Percentiles rank a stretch among this genome's conserved stretches.
Conservation (phyloP, 2,329 filamentous ascomycete genomes). For the Aspergillus versicolor region DNA sequence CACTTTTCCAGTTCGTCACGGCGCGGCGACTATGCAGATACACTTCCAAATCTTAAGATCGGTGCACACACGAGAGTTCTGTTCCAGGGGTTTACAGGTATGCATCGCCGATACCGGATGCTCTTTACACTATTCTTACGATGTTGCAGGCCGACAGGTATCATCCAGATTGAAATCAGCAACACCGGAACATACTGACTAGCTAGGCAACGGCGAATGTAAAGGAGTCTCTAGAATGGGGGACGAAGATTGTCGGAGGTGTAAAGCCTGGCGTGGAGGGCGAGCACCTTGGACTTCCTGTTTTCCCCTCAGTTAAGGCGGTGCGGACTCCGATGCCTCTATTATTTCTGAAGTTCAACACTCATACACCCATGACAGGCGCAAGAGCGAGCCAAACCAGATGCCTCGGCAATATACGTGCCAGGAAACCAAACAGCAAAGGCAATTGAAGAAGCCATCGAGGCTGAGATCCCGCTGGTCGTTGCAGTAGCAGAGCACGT, state of each 20-base stretch:
- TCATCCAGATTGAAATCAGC: not conserved
- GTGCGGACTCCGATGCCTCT: constrained; percentile 28
- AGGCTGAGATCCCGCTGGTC: constrained; percentile 73
- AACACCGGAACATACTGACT: constrained; percentile 10
- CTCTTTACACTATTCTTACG: constrained; percentile 2
- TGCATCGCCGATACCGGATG: constrained; percentile 7
- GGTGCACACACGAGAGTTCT: constrained; percentile 65
- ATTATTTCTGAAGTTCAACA: not conserved
- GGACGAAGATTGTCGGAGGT: constrained; percentile 76
- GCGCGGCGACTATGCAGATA: constrained; percentile 54
- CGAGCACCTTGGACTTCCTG: constrained; percentile 70
- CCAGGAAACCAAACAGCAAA: constrained; percentile 69
- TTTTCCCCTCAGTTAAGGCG: constrained; percentile 66
- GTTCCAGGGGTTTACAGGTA: constrained; percentile 70
- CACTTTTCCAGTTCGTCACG: constrained; percentile 35
- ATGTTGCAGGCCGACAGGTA: constrained; percentile 37
- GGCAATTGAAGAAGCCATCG: constrained; percentile 78
- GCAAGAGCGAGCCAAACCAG: constrained; percentile 67
- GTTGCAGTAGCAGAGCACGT: constrained; percentile 80
- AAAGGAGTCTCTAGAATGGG: constrained; percentile 72
- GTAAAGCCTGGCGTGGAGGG: constrained; percentile 70
- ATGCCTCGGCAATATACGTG: constrained; percentile 78
- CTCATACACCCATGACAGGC: constrained; percentile 46
- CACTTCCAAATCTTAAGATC: constrained; percentile 65
- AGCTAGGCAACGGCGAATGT: constrained; percentile 72